phyloP scores from a whole-genome alignment of 768 basidiomycete genomes.

The Termitomyces sp. region DNA sequence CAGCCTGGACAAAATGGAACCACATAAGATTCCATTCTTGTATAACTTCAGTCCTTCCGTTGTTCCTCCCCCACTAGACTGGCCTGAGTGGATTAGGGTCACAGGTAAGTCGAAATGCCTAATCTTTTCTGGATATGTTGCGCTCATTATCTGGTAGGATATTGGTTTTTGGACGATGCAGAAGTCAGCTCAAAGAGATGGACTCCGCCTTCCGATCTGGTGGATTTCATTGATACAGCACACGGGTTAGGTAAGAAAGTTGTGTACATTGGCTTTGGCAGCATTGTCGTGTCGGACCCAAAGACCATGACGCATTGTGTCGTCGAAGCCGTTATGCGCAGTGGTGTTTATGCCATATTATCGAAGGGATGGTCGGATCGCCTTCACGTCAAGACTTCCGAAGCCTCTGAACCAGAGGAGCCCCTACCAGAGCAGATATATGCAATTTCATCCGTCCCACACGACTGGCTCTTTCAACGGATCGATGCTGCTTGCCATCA shows the following conservation, averaged over 20 bases:
- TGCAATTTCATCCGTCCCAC: conserved; percentile 80
- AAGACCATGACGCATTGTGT: conserved; percentile 88
- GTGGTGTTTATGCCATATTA: conserved; percentile 87
- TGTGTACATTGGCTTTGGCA: conserved; percentile 97
- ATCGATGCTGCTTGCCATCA: conserved; percentile 99
- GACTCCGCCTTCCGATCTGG: conserved; percentile 75
- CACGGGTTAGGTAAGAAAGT: conserved; percentile 76
- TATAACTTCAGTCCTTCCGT: conserved; percentile 94
- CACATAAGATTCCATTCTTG: conserved; percentile 95
- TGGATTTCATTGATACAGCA: conserved; percentile 80
- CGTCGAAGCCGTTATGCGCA: conserved; percentile 79
- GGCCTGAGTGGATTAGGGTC: conserved; percentile 98
- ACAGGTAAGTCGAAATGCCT: conserved; percentile 48
- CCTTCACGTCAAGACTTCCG: conserved; percentile 58
- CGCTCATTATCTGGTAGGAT: conserved; percentile 50
- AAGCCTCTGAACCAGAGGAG: conserved; percentile 59
- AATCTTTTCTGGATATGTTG: neutral
- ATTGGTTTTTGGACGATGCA: conserved; percentile 95
- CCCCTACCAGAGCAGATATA: conserved; percentile 78
- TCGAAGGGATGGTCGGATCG: conserved; percentile 99
- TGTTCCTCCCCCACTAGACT: conserved; percentile 92
- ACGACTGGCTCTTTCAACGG: conserved; percentile 92
- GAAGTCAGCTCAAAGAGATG: conserved; percentile 88
- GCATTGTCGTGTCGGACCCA: conserved; percentile 95
- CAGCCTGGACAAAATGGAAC: conserved; percentile 91